These are phyloP conservation scores for Sanghuangporus baumii DNA, from an alignment of 1,284 basidiomycete genomes.

Conservation along the genomic window DNA sequence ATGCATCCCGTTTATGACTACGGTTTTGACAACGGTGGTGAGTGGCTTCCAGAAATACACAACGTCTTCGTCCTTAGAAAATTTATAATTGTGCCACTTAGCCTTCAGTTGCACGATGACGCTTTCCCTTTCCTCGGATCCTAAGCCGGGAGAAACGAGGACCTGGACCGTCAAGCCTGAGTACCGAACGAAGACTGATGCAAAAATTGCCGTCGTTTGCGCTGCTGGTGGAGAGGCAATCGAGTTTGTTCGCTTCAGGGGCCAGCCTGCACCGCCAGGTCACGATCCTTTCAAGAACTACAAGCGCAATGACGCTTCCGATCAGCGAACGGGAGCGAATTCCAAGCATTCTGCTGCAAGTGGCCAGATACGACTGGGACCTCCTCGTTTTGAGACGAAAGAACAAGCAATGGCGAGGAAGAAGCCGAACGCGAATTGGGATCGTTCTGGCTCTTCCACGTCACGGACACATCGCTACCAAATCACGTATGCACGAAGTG, in stretches of 20 bases:
- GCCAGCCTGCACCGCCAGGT: slow-evolving; percentile 33
- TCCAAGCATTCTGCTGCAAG: neutral
- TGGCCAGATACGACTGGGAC: slow-evolving; percentile 8
- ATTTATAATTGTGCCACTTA: slow-evolving; percentile 22
- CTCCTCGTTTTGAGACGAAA: slow-evolving; percentile 11
- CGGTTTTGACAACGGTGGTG: slow-evolving; percentile 43
- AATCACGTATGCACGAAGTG: neutral
- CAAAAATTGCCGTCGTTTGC: slow-evolving; percentile 48
- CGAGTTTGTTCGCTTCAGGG: slow-evolving; percentile 50
- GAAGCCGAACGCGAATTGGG: neutral
- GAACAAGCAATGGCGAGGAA: slow-evolving; percentile 11
- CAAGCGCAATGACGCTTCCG: neutral
- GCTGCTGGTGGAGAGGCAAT: slow-evolving; percentile 45
- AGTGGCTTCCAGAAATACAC: slow-evolving; percentile 12
- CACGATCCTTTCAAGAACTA: slow-evolving; percentile 24
- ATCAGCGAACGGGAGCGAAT: neutral
- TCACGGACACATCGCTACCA: neutral
- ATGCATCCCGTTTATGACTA: slow-evolving; percentile 36
- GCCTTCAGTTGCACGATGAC: slow-evolving; percentile 50
- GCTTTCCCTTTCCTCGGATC: slow-evolving; percentile 31
- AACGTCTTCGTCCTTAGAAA: slow-evolving; percentile 2
- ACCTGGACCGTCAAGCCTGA: slow-evolving; percentile 41
- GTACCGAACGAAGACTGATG: slow-evolving; percentile 53
- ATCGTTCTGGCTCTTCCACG: neutral
- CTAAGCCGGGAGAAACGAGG: slow-evolving; percentile 29